phyloP scores from a whole-genome alignment of 176 grass and related monocot genomes.

The Ananas comosus region DNA sequence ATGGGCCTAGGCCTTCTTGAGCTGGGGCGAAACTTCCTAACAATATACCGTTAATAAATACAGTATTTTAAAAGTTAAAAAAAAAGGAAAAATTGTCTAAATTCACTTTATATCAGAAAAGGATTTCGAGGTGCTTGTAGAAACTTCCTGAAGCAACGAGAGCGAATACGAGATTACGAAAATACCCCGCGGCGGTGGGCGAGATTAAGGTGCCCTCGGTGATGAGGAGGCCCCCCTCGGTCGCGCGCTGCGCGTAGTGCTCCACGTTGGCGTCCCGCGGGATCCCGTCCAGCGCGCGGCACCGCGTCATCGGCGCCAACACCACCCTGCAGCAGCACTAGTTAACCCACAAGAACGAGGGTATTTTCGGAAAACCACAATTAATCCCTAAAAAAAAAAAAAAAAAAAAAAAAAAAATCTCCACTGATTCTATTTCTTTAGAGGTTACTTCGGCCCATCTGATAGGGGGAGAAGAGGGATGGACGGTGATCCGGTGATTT shows the following conservation, averaged over 20 bases:
- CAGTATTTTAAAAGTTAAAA: too few relatives aligned
- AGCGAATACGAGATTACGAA: slow-evolving; percentile 9
- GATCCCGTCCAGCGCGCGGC: slow-evolving; percentile 58
- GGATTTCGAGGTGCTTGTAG: background rate
- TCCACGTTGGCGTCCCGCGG: slow-evolving; percentile 49
- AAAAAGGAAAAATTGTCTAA: too few relatives aligned
- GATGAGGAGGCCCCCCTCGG: slow-evolving; percentile 76
- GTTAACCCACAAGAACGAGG: background rate
- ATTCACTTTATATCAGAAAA: too few relatives aligned
- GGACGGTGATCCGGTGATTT: slow-evolving; percentile 18
- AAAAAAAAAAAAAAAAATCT: background rate
- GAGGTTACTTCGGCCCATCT: slow-evolving; percentile 69
- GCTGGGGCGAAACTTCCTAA: too few relatives aligned
- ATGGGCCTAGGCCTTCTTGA: too few relatives aligned
- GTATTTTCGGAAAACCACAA: background rate
- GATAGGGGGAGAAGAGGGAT: slow-evolving; percentile 82
- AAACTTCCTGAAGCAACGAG: background rate
- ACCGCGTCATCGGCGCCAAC: slow-evolving; percentile 87
- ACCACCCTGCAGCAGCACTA: slow-evolving; percentile 44
- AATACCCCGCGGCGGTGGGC: slow-evolving; percentile 62
- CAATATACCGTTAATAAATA: too few relatives aligned
- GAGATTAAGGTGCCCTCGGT: slow-evolving; percentile 73
- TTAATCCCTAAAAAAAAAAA: background rate
- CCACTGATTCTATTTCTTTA: too few relatives aligned
- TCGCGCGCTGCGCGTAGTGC: slow-evolving; percentile 79